Conservation (phyloP, 306 rosid genomes). For the Hippophae tibetana region DNA sequence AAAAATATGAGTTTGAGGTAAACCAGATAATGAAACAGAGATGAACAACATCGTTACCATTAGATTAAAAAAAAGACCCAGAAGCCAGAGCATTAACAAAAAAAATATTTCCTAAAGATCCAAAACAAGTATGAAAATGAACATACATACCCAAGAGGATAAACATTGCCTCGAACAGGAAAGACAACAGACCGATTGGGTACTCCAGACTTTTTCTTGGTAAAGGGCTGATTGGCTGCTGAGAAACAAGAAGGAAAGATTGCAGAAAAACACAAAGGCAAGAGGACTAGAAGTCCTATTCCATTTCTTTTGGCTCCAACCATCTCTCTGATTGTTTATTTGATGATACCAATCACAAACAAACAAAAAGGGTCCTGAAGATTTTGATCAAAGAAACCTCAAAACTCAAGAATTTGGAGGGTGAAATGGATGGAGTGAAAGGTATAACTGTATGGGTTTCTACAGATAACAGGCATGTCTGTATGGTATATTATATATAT, state of each 20-base stretch:
- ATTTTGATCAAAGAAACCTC: no score
- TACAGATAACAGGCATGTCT: no score
- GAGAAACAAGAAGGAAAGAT: slow-evolving; percentile 28
- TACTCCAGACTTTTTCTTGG: not conserved
- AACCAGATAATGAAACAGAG: no score
- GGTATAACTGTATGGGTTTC: no score
- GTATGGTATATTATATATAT: no score
- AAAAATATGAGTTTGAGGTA: no score
- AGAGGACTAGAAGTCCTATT: slow-evolving; percentile 6
- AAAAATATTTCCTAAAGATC: not conserved
- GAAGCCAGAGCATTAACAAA: not conserved
- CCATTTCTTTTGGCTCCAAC: slow-evolving; percentile 13
- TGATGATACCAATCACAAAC: no score
- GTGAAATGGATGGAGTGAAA: no score
- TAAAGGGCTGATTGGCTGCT: slow-evolving; percentile 13
- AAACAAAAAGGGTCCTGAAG: no score
- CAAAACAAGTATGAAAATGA: not conserved
- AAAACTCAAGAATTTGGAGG: no score
- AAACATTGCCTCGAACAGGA: slow-evolving; percentile 57
- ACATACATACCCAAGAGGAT: slow-evolving; percentile 61
- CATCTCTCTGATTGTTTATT: not conserved
- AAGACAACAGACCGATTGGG: slow-evolving; percentile 25
- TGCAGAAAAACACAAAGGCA: slow-evolving; percentile 25
- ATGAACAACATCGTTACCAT: no score
- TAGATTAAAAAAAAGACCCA: no score